Percentiles rank a stretch among this genome's conserved stretches.
phyloP scores from a whole-genome alignment of 805 yeast genomes.

The Candida ficus region DNA sequence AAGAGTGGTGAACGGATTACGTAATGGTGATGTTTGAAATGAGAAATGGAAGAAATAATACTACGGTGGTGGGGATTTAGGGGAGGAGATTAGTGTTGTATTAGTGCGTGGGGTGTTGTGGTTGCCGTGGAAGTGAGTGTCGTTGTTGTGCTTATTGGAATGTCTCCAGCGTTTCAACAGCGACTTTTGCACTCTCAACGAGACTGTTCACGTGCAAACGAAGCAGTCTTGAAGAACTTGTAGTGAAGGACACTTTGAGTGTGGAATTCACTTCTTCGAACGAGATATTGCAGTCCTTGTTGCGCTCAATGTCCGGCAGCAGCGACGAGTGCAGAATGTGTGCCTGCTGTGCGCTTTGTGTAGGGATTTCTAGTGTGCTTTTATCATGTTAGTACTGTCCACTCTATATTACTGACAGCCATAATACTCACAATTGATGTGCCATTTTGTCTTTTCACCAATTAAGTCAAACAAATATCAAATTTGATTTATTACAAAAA shows the following conservation, averaged over 20 bases:
- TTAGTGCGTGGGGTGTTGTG: too few relatives aligned
- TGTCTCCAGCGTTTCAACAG: slow-evolving; percentile 76
- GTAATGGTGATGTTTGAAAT: too few relatives aligned
- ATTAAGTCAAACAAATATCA: too few relatives aligned
- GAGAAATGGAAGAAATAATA: too few relatives aligned
- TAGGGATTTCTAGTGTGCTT: slow-evolving; percentile 55
- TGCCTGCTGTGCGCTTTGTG: slow-evolving; percentile 55
- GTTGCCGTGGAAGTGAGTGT: too few relatives aligned
- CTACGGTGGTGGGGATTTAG: too few relatives aligned
- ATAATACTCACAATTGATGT: background rate
- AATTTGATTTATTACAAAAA: too few relatives aligned
- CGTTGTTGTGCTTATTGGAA: slow-evolving; percentile 39
- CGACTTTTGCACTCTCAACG: slow-evolving; percentile 69
- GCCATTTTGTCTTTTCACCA: too few relatives aligned
- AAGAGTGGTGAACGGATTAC: too few relatives aligned
- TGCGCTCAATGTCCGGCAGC: slow-evolving; percentile 46
- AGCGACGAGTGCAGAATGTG: slow-evolving; percentile 42
- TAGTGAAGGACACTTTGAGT: slow-evolving; percentile 47
- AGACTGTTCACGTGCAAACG: slow-evolving; percentile 82
- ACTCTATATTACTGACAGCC: background rate
- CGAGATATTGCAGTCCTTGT: slow-evolving; percentile 48
- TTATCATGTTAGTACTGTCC: background rate
- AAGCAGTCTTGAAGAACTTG: slow-evolving; percentile 66
- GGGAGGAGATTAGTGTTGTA: too few relatives aligned
- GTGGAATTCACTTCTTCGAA: slow-evolving; percentile 32